Conservation (phyloP, 1,139 yeast species). For the Scheffersomyces titani region DNA sequence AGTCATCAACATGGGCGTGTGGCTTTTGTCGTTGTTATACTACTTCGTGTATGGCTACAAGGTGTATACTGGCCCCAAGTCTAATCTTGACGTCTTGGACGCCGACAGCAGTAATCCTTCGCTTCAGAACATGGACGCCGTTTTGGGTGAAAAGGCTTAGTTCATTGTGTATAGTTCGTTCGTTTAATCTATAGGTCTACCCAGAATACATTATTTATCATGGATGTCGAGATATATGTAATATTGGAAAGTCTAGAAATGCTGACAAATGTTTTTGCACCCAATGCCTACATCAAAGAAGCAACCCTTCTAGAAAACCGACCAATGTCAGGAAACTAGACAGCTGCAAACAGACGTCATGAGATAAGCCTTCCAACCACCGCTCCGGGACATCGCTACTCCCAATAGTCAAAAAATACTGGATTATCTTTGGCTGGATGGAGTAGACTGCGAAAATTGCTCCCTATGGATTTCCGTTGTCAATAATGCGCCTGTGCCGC, state of each 20-base stretch:
- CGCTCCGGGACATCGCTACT: neutral
- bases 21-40: constrained; percentile 28
- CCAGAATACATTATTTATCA: too few species aligned
- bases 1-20: constrained; percentile 38
- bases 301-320: neutral
- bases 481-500: neutral
- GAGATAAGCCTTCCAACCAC: neutral
- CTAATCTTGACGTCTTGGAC: constrained; percentile 25
- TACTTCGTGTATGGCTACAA: constrained; percentile 22
- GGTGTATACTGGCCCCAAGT: constrained; percentile 35
- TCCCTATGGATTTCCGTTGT: neutral
- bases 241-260: neutral
- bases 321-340: neutral
- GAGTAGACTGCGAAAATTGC: neutral
- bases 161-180: neutral
- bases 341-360: neutral
- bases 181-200: neutral
- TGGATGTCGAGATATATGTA: neutral
- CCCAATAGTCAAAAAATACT: neutral
- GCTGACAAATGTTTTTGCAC: neutral
- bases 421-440: neutral
- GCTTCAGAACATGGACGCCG: constrained; percentile 1
- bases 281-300: too few species aligned
- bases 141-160: constrained; percentile 1
- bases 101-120: neutral